Conservation (phyloP, 495 filamentous ascomycete species). For the Tetracladium marchalianum region DNA sequence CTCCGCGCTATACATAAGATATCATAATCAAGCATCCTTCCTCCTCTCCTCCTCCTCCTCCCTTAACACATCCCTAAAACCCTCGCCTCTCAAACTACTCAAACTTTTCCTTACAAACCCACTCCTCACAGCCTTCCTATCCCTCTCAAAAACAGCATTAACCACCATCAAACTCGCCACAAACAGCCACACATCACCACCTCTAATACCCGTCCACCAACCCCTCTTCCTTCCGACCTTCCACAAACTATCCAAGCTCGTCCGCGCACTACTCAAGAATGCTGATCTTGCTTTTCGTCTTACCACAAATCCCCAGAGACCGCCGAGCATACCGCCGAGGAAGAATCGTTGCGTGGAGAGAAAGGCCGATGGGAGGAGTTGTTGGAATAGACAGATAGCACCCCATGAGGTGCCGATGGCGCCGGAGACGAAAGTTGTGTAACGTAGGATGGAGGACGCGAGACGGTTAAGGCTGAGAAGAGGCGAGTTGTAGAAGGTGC, state of each 20-base stretch:
- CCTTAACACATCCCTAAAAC: conserved; percentile 8
- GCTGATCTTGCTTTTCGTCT: conserved; percentile 47
- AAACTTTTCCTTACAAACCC: conserved; percentile 60
- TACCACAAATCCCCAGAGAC: conserved; percentile 71
- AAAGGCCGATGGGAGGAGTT: conserved; percentile 59
- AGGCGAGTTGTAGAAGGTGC: conserved; percentile 54
- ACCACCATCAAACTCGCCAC: conserved; percentile 65
- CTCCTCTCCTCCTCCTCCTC: conserved; percentile 17
- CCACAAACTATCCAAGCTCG: conserved; percentile 73
- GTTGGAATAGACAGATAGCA: conserved; percentile 77
- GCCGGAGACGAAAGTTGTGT: conserved; percentile 65
- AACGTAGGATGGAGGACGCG: conserved; percentile 50
- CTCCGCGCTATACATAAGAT: no score
- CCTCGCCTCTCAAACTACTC: conserved; percentile 61
- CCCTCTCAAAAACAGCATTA: conserved; percentile 66
- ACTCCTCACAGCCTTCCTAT: conserved; percentile 57
- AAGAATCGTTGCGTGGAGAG: conserved; percentile 81
- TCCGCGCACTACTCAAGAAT: conserved; percentile 62
- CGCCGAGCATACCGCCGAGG: conserved; percentile 75
- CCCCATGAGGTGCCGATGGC: conserved; percentile 77
- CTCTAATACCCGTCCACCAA: conserved; percentile 69
- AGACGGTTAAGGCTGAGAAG: conserved; percentile 53
- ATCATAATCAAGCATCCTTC: conserved; percentile 18
- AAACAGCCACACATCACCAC: conserved; percentile 78
- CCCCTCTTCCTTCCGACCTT: conserved; percentile 82